phyloP scores from a whole-genome alignment of 1,284 basidiomycete species.

The Thelephora terrestris region DNA sequence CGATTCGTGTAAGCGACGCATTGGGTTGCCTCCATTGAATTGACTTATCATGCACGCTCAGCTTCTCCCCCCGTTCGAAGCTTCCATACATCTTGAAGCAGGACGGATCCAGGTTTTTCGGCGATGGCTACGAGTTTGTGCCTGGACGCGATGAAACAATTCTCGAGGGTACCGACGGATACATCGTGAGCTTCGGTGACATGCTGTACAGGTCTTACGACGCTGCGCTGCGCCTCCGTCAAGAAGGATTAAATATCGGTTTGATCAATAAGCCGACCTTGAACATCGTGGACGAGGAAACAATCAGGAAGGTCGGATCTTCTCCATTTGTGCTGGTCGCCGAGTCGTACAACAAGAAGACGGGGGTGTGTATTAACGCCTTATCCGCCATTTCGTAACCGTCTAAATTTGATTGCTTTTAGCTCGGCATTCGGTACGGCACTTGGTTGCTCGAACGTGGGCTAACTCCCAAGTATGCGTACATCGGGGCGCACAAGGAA shows the following conservation, averaged over 20 bases:
- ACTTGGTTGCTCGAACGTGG: constrained; percentile 76
- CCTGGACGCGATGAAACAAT: constrained; percentile 78
- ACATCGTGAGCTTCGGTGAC: constrained; percentile 73
- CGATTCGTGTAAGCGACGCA: constrained; percentile 43
- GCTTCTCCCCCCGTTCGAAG: constrained; percentile 77
- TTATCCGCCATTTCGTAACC: not conserved
- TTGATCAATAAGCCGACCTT: constrained; percentile 78
- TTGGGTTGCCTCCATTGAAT: too few relatives aligned
- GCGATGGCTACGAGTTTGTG: constrained; percentile 61
- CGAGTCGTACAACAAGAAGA: constrained; percentile 82
- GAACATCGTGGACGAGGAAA: constrained; percentile 74
- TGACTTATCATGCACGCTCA: not conserved
- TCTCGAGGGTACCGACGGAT: constrained; percentile 58
- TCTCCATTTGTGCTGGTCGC: constrained; percentile 73
- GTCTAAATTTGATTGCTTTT: constrained; percentile 1
- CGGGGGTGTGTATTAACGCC: constrained; percentile 43
- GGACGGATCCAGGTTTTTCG: constrained; percentile 61
- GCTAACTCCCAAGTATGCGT: constrained; percentile 70
- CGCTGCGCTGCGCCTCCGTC: constrained; percentile 62
- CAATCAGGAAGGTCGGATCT: constrained; percentile 58
- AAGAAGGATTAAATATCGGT: constrained; percentile 68
- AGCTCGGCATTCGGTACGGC: constrained; percentile 74
- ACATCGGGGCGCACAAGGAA: constrained; percentile 75
- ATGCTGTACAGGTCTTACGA: constrained; percentile 76
- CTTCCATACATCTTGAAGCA: constrained; percentile 78